Base-by-base conservation (phyloP, 148 eudicot genomes). In the Rhododendron vialii region DNA sequence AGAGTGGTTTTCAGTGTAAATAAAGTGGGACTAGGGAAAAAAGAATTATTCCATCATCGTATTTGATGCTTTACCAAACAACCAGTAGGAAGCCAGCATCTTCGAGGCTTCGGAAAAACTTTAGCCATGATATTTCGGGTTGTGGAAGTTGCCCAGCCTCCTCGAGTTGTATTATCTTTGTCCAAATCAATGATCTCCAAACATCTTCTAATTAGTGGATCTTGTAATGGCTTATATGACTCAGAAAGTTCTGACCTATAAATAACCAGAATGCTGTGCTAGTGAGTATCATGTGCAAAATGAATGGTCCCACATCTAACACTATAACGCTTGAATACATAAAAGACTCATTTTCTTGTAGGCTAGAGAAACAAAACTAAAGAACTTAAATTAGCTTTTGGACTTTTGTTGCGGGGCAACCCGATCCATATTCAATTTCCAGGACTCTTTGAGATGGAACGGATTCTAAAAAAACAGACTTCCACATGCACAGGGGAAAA, bases 1-100 rank as follows among this genome's bases (percentile, higher is more conserved):
- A 12, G 73, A 51, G 80, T 22, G 33, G 14, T 38, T 57, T 67
- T 35, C 28, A 47, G 18, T 63, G 84, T 80, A 69, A 80, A 38
- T 85, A 82, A 41, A 50, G 74, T 22, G 15, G 17, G 36, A 74
- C n/a, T 13, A 57, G 35, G 4, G 14, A 41, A 38, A 73, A 53
- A 71, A 1, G 9, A 55, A 53, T 69, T 53, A 79, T 43, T 84
- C 48, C 38, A 63, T 45, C 74, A 41, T 7, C 11, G 3, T 18
- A 30, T 65, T 36, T 63, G 67, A 51, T 82, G 33, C 26, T 75
- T 85, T 92, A 96, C 99, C 95, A 96, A 87, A 89, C 96, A 96
- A 89, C 98, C 96, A 85, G 98, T 95, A 30, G 99, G 99, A 79
- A 96, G 91, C 99, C 99, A 96, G 88, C 94, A 89, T 89, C 97